Evolutionary conservation across 768 basidiomycete genomes (phyloP).

Genomic region (Cyclocybe aegerita): DNA sequence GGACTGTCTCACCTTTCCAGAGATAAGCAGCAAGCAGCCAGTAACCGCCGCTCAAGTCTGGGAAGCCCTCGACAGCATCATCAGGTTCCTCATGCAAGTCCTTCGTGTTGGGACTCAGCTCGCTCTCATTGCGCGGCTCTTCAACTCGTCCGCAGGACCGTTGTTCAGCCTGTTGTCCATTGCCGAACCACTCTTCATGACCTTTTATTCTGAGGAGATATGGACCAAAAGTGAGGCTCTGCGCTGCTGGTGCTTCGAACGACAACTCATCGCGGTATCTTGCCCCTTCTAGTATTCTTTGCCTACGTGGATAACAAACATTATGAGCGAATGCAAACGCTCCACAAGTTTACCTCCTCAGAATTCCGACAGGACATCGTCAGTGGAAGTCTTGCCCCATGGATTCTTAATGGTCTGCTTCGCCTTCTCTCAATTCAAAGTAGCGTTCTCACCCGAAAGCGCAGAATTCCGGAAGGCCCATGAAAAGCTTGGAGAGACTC

Average conservation of each 20-base stretch:
- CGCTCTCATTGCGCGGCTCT: too few relatives aligned
- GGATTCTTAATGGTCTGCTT: constrained; percentile 25
- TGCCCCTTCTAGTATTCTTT: constrained; percentile 24
- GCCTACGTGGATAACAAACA: constrained; percentile 25
- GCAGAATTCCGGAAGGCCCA: constrained; percentile 26
- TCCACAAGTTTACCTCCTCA: constrained; percentile 23
- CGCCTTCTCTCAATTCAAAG: constrained; percentile 20
- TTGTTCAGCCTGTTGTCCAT: too few relatives aligned
- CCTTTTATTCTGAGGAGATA: too few relatives aligned
- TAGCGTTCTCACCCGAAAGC: constrained; percentile 17
- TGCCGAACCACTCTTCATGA: too few relatives aligned
- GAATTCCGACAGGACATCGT: constrained; percentile 36
- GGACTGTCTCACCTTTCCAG: too few relatives aligned
- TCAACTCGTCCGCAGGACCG: too few relatives aligned
- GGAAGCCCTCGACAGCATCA: too few relatives aligned
- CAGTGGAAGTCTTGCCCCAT: constrained; percentile 27
- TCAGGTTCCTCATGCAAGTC: too few relatives aligned
- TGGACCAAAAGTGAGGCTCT: neutral
- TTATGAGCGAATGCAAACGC: constrained; percentile 27
- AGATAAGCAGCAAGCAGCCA: too few relatives aligned
- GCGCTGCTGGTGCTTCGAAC: neutral
- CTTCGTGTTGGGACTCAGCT: too few relatives aligned
- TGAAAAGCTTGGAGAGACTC: constrained; percentile 18
- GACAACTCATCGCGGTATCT: neutral
- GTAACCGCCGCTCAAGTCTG: too few relatives aligned